phyloP scores from a whole-genome alignment of 805 yeast genomes.

The Yarrowia osloensis region DNA sequence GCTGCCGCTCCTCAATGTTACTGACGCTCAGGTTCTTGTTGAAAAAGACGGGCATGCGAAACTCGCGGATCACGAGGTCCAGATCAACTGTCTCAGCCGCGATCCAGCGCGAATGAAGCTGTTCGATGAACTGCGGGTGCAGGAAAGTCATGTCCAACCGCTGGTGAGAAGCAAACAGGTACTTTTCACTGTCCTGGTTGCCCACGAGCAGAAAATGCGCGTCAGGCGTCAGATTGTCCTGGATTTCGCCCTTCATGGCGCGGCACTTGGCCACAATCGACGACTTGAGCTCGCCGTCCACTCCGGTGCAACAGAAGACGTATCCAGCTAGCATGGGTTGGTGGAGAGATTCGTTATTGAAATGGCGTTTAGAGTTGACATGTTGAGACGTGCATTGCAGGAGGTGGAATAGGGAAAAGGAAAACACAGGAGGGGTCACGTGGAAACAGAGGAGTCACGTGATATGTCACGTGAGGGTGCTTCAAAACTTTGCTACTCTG shows the following conservation, averaged over 20 bases:
- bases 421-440: not conserved
- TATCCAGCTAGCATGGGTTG: conserved; percentile 16
- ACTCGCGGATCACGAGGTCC: conserved; percentile 5
- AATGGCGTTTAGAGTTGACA: conserved; percentile 9
- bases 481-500: no score
- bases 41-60: conserved; percentile 11
- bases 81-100: conserved; percentile 49
- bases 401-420: not conserved
- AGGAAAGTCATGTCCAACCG: conserved; percentile 59
- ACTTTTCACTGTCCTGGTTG: conserved; percentile 54
- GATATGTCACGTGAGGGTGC: not conserved
- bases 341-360: not conserved
- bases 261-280: conserved; percentile 44
- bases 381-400: not conserved
- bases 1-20: conserved; percentile 34
- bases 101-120: conserved; percentile 55
- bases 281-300: conserved; percentile 29
- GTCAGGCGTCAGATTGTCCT: conserved; percentile 53
- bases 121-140: conserved; percentile 49
- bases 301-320: conserved; percentile 28
- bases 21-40: not conserved
- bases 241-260: conserved; percentile 52
- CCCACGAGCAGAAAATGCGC: conserved; percentile 58
- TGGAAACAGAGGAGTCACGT: not conserved
- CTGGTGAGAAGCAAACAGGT: conserved; percentile 50